These are phyloP conservation scores for Zygosaccharomyces sapae DNA, from an alignment of 1,139 yeast species.

Conservation along the genomic window DNA sequence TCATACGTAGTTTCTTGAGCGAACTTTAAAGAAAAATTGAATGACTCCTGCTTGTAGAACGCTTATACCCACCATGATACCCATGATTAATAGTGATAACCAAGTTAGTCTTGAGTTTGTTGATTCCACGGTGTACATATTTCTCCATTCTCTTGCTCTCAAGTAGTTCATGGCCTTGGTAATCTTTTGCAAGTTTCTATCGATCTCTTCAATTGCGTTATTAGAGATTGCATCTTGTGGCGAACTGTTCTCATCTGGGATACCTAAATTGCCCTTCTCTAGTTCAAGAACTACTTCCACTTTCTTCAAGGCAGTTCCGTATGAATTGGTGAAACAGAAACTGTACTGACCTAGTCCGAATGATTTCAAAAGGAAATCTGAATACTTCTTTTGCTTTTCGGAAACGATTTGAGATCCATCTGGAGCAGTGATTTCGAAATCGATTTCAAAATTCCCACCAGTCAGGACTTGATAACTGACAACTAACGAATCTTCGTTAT, in stretches of 20 bases:
- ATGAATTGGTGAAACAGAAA: constrained; percentile 62
- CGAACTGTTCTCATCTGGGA: constrained; percentile 46
- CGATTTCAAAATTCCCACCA: constrained; percentile 67
- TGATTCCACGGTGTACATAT: constrained; percentile 64
- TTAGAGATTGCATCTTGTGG: constrained; percentile 55
- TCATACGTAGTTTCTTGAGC: constrained; percentile 40
- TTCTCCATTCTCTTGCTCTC: constrained; percentile 71
- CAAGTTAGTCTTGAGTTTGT: constrained; percentile 63
- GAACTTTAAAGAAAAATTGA: constrained; percentile 43
- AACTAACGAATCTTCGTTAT: constrained; percentile 38
- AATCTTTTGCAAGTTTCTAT: constrained; percentile 55
- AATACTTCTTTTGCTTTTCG: constrained; percentile 55
- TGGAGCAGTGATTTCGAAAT: constrained; percentile 57
- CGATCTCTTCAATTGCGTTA: constrained; percentile 54
- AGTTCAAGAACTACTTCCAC: constrained; percentile 59
- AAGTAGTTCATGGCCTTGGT: constrained; percentile 57
- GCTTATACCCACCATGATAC: constrained; percentile 63
- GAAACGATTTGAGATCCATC: constrained; percentile 52
- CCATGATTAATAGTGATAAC: constrained; percentile 56
- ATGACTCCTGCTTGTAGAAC: constrained; percentile 58
- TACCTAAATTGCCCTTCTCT: constrained; percentile 47
- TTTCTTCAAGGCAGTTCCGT: constrained; percentile 62
- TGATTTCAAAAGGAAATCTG: constrained; percentile 53
- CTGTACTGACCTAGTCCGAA: constrained; percentile 58
- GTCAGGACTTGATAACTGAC: constrained; percentile 50